A percentile compares a stretch with the other conserved stretches of the same genome.
phyloP scores from a whole-genome alignment of 202 grass and related monocot genomes.

The Saccharum hybrid region DNA sequence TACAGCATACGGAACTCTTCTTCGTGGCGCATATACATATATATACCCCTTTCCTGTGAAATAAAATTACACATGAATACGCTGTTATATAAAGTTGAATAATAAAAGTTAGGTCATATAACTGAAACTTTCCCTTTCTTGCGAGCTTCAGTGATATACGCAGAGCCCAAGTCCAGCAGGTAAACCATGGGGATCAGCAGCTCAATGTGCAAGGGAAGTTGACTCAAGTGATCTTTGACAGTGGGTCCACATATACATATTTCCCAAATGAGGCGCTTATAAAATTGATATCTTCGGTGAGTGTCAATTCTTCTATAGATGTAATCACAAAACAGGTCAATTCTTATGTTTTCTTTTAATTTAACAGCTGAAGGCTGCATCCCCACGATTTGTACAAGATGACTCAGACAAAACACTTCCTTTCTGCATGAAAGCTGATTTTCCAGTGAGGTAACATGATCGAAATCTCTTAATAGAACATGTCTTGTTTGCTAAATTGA shows the following conservation, averaged over 20 bases:
- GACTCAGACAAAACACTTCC: conserved; percentile 79
- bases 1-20: not conserved
- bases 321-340: conserved; percentile 12
- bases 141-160: conserved; percentile 60
- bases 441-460: conserved; percentile 72
- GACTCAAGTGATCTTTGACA: conserved; percentile 79
- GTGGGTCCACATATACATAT: conserved; percentile 78
- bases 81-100: not conserved
- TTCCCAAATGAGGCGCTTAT: conserved; percentile 66
- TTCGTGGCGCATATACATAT: too few species aligned
- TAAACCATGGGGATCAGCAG: conserved; percentile 63
- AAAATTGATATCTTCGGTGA: conserved; percentile 68
- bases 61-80: not conserved
- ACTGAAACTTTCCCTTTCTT: conserved; percentile 25
- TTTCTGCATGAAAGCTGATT: conserved; percentile 73
- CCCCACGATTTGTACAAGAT: conserved; percentile 61
- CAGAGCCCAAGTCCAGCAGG: conserved; percentile 54
- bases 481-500: not conserved
- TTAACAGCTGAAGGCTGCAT: conserved; percentile 61
- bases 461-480: conserved; percentile 7
- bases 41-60: not conserved
- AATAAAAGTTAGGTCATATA: not conserved
- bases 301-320: conserved; percentile 40
- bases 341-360: conserved; percentile 24
- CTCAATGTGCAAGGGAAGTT: conserved; percentile 50